Conservation (phyloP, 164 flowering plant genomes). For the Annona squamosa region DNA sequence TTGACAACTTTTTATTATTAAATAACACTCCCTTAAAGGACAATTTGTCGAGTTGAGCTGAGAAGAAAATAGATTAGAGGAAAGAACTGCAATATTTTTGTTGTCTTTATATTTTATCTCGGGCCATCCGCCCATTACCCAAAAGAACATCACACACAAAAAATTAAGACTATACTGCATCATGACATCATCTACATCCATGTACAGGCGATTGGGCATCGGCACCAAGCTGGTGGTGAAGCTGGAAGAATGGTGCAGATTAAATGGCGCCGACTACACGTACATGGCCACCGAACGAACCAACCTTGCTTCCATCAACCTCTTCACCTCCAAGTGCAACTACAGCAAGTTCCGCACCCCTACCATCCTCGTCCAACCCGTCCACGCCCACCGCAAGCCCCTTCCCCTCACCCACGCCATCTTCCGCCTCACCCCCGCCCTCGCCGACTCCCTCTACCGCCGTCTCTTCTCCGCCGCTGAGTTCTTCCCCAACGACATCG, state of each 20-base stretch:
- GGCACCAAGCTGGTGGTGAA: conserved; percentile 47
- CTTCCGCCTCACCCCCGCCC: conserved; percentile 22
- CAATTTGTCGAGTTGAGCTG: too few relatives aligned
- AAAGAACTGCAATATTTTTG: too few relatives aligned
- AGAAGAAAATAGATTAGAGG: too few relatives aligned
- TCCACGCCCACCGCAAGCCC: conserved; percentile 55
- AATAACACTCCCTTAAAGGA: too few relatives aligned
- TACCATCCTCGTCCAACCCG: conserved; percentile 58
- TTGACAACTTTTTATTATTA: too few relatives aligned
- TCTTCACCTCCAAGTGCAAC: conserved; percentile 49
- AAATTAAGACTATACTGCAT: not conserved
- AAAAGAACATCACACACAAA: not conserved
- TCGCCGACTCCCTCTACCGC: conserved; percentile 39
- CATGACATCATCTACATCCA: too few relatives aligned
- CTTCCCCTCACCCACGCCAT: conserved; percentile 21
- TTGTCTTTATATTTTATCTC: not conserved
- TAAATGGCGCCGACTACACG: conserved; percentile 49
- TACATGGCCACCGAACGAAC: conserved; percentile 70
- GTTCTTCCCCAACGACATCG: conserved; percentile 64
- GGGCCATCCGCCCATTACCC: not conserved
- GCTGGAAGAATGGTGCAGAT: conserved; percentile 58
- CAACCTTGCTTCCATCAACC: conserved; percentile 55
- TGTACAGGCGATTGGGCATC: conserved; percentile 48
- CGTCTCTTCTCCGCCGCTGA: conserved; percentile 43
- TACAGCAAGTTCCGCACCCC: conserved; percentile 56